phyloP scores from a whole-genome alignment of 345 rosid species.

The Draba incana region DNA sequence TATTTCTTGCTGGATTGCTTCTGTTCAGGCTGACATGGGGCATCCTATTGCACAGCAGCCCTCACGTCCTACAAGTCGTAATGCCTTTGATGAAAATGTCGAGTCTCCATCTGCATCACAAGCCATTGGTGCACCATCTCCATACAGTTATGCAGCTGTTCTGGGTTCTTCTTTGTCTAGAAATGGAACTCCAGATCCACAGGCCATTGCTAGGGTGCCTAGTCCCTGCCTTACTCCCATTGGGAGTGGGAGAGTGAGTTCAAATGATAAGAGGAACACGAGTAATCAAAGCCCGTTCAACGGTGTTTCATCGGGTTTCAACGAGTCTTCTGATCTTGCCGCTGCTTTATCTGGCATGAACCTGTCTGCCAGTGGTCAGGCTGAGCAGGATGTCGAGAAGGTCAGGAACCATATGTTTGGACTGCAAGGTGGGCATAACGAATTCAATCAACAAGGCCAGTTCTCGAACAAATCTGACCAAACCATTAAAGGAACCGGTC shows the following conservation, averaged over 20 bases:
- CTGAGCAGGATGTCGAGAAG: background rate
- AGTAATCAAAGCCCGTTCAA: conserved; percentile 56
- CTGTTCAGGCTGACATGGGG: conserved; percentile 55
- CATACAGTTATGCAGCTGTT: conserved; percentile 79
- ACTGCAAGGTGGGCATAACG: conserved; percentile 49
- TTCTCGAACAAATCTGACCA: conserved; percentile 50
- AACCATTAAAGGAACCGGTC: conserved; percentile 42
- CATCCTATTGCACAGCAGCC: conserved; percentile 22
- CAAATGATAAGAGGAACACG: conserved; percentile 64
- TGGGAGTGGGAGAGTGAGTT: conserved; percentile 66
- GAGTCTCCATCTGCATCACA: conserved; percentile 59
- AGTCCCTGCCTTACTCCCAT: conserved; percentile 58
- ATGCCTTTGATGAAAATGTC: conserved; percentile 66
- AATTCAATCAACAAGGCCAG: conserved; percentile 43
- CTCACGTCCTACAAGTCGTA: conserved; percentile 79
- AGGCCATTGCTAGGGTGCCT: conserved; percentile 73
- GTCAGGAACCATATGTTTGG: too few species aligned
- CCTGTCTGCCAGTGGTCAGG: conserved; percentile 43
- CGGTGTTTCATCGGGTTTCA: conserved; percentile 53
- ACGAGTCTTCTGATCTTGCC: conserved; percentile 61
- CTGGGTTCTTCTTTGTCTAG: conserved; percentile 81
- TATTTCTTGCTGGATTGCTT: background rate
- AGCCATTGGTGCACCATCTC: conserved; percentile 53
- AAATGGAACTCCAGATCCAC: conserved; percentile 88
- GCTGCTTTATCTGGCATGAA: conserved; percentile 72